Base-by-base conservation (phyloP, 345 rosid genomes). In the Carallia pectinifolia region DNA sequence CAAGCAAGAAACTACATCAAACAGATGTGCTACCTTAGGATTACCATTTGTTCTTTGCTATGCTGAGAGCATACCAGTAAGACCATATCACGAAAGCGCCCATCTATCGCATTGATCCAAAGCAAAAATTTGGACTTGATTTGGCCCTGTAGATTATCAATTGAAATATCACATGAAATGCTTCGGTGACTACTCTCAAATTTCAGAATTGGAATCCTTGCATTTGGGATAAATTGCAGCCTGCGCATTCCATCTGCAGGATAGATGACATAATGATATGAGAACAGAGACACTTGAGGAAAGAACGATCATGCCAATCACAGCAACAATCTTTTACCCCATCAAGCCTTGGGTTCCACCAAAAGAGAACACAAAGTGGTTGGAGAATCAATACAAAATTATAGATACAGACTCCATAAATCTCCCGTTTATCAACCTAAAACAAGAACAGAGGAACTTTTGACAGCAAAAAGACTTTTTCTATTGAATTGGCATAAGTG, bases 201-300 rank as follows among this genome's bases (percentile, higher is more conserved):
- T 82, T 88, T 94, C 77, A 94, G 72, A 72, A 94, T 86, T 63
- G 98, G 98, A 78, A 94, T 89, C 79, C 90, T 84, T 5, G 98
- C 98, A 69, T 79, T 71, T 29, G 77, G 60, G 67, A 91, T 69
- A 64, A 82, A 88, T 52, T 86, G 87, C 74, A 94, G 61, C 73
- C 72, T 87, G 68, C 66, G 73, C 77, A 78, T 84, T 68, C 74
- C 77, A 76, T 84, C 97, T 93, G 86, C 74, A 68, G 13, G 40
- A 68, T 27, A 13, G 58, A 58, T 55, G 23, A 17, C 12, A 48
- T 69, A 16, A 59, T 79, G 61, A 53, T 52, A 59, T 44, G 27
- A 54, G 40, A 63, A 58, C 30, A 68, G 23, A 59, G 47, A 1
- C 36, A 58, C 50, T 36, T 18, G 23, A 34, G 52, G 23, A 36